A percentile compares a stretch with the other conserved stretches of the same genome.
Evolutionary conservation across 129 eudicot genomes (phyloP).

Genomic region (Tagetes erecta): DNA sequence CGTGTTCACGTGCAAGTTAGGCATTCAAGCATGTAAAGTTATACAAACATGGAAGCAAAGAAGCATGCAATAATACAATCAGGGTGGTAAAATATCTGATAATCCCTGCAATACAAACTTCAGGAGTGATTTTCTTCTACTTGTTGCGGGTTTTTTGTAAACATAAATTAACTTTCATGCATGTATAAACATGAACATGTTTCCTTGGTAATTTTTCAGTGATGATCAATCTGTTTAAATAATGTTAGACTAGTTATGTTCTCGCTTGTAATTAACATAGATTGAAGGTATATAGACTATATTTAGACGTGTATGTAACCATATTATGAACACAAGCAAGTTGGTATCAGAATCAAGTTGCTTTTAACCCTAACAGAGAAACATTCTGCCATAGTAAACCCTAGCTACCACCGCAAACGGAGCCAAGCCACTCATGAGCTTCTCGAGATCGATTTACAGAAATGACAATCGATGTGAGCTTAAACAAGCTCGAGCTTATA

Average conservation of each 20-base stretch:
- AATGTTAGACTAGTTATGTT: not conserved
- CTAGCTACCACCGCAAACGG: too few relatives aligned
- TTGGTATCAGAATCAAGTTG: too few relatives aligned
- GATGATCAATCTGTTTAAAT: not conserved
- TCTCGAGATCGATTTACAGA: too few relatives aligned
- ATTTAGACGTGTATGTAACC: too few relatives aligned
- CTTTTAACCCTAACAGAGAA: too few relatives aligned
- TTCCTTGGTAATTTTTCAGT: slow-evolving; percentile 11
- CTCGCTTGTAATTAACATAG: too few relatives aligned
- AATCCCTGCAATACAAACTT: not conserved
- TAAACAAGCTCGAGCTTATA: too few relatives aligned
- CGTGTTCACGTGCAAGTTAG: slow-evolving; percentile 76
- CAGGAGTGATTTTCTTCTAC: not conserved
- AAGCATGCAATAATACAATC: slow-evolving; percentile 15
- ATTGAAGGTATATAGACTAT: too few relatives aligned
- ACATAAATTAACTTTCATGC: slow-evolving; percentile 7
- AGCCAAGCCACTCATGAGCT: too few relatives aligned
- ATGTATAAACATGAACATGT: slow-evolving; percentile 17
- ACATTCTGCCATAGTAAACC: too few relatives aligned
- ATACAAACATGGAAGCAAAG: not conserved
- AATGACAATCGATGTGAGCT: too few relatives aligned
- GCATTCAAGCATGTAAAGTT: slow-evolving; percentile 65
- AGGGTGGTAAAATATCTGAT: slow-evolving; percentile 5
- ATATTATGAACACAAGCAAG: too few relatives aligned
- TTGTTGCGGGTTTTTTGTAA: slow-evolving; percentile 35